These are phyloP conservation scores for Lactarius sp. DNA, from an alignment of 768 basidiomycete species.

Conservation along the genomic window DNA sequence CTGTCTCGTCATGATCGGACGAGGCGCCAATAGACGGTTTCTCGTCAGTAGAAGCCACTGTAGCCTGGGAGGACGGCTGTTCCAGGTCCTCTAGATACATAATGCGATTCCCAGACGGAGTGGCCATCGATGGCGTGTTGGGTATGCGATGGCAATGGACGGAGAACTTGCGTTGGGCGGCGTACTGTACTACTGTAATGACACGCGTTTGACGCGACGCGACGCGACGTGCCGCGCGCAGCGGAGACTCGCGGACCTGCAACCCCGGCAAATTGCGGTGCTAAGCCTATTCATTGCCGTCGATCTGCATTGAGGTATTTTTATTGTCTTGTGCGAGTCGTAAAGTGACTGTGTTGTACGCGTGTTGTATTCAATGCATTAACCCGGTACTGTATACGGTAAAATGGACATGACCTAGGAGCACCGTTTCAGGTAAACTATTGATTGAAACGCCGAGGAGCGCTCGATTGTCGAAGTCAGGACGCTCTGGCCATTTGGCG, in stretches of 20 bases:
- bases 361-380: no score
- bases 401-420: no score
- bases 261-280: slow-evolving; percentile 13
- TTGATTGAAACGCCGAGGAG: background rate
- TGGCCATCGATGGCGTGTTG: slow-evolving; percentile 3
- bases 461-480: background rate
- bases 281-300: background rate
- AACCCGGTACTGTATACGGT: no score
- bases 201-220: slow-evolving; percentile 11
- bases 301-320: background rate
- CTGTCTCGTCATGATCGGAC: background rate
- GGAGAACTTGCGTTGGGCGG: background rate
- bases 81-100: slow-evolving; percentile 37
- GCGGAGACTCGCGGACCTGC: slow-evolving; percentile 18
- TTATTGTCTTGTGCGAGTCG: background rate
- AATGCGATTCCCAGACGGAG: slow-evolving; percentile 18
- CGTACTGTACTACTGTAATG: background rate
- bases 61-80: slow-evolving; percentile 12
- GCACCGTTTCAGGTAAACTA: background rate
- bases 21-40: background rate
- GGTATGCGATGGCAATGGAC: background rate
- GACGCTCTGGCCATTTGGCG: background rate
- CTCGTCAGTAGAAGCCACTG: slow-evolving; percentile 1
- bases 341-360: no score
- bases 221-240: background rate